These are phyloP conservation scores for Linum lewisii DNA, from an alignment of 345 rosid genomes.

Conservation along the genomic window DNA sequence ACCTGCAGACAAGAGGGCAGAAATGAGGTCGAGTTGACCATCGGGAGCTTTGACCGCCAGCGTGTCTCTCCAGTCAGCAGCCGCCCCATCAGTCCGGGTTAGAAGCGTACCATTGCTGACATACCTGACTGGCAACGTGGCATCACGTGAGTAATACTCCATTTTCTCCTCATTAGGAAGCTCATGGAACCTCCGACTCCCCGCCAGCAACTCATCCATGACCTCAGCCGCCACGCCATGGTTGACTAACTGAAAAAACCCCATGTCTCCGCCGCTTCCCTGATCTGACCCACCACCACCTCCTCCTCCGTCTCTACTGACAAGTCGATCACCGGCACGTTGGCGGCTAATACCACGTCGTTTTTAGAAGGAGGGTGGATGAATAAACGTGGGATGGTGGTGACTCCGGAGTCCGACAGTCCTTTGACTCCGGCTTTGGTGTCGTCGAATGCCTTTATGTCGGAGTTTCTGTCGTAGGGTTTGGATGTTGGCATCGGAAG, in stretches of 20 bases:
- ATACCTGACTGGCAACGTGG: slow-evolving; percentile 15
- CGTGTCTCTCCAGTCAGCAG: slow-evolving; percentile 29
- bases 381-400: slow-evolving; percentile 21
- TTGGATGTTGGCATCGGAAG: background rate
- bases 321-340: background rate
- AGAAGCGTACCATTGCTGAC: slow-evolving; percentile 15
- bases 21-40: slow-evolving; percentile 1
- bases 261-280: slow-evolving; percentile 24
- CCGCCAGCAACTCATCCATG: slow-evolving; percentile 22
- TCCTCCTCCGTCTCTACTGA: background rate
- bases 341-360: slow-evolving; percentile 9
- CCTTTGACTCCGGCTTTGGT: slow-evolving; percentile 34
- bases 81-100: slow-evolving; percentile 1
- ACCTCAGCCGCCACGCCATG: slow-evolving; percentile 15
- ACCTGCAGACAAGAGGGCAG: background rate
- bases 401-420: slow-evolving; percentile 30
- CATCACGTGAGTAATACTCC: slow-evolving; percentile 21
- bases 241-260: slow-evolving; percentile 31
- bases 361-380: slow-evolving; percentile 1
- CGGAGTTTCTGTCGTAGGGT: slow-evolving; percentile 13
- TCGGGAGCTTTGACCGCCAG: slow-evolving; percentile 10
- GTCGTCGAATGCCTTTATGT: slow-evolving; percentile 24
- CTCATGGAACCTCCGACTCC: slow-evolving; percentile 22
- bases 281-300: slow-evolving; percentile 14
- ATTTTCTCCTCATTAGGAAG: slow-evolving; percentile 19